Conservation (phyloP, 202 grass and related monocot genomes). For the Musa balbisiana region DNA sequence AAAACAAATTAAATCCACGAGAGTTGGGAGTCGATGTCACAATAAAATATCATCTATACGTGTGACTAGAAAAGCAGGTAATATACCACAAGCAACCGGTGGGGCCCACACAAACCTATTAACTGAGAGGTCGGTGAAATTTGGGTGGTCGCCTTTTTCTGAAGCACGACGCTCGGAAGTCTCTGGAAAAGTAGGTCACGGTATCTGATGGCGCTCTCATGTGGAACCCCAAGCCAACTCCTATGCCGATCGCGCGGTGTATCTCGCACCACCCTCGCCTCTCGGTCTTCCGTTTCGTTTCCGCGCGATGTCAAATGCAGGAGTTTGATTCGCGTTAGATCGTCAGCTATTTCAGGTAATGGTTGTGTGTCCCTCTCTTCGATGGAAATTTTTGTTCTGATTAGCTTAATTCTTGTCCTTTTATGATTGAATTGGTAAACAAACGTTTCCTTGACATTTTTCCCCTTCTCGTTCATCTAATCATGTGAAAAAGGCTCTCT, state of each 20-base stretch:
- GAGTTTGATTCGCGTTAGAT: not conserved
- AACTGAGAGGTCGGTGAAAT: no score
- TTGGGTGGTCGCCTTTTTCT: not conserved
- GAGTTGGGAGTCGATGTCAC: no score
- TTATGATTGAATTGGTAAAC: not conserved
- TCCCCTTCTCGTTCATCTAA: not conserved
- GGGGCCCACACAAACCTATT: no score
- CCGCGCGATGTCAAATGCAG: not conserved
- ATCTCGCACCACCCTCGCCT: not conserved
- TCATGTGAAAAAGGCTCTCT: not conserved
- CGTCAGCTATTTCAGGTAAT: not conserved
- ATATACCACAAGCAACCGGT: no score
- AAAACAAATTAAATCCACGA: no score
- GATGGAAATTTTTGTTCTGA: no score
- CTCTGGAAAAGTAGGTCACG: not conserved
- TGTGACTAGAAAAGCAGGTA: no score
- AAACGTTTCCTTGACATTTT: not conserved
- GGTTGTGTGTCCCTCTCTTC: no score
- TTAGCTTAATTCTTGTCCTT: no score
- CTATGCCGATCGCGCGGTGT: not conserved
- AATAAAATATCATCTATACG: no score
- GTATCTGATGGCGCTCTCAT: not conserved
- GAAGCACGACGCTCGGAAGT: not conserved
- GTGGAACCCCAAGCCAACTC: not conserved
- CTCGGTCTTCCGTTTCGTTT: not conserved